Evolutionary conservation across 164 flowering plant species (phyloP).

Genomic region (Litsea cubeba): DNA sequence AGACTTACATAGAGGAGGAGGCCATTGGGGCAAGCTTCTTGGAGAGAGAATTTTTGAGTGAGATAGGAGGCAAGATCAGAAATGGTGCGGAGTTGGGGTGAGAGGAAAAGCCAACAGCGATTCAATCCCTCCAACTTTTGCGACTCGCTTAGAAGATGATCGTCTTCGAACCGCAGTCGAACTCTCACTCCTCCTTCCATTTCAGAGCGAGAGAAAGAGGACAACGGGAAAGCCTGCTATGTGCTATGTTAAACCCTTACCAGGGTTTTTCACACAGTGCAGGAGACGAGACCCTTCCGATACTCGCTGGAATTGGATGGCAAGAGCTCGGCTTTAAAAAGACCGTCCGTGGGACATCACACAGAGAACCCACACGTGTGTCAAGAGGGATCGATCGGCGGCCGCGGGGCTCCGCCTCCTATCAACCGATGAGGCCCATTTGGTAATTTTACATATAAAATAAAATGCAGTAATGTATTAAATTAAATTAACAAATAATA

Average conservation of each 20-base stretch:
- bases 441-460: too few species aligned
- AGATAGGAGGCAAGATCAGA: conserved; percentile 46
- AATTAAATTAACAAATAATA: too few species aligned
- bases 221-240: neutral
- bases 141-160: conserved; percentile 37
- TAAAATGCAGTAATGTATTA: too few species aligned
- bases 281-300: neutral
- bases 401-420: too few species aligned
- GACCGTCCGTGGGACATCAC: neutral
- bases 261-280: neutral
- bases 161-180: conserved; percentile 46
- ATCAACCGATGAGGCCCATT: too few species aligned
- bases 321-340: neutral
- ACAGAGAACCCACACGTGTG: neutral
- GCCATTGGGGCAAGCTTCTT: conserved; percentile 55
- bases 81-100: conserved; percentile 43
- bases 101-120: conserved; percentile 65
- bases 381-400: neutral
- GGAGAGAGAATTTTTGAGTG: conserved; percentile 40
- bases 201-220: neutral
- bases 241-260: neutral
- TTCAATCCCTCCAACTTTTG: conserved; percentile 54
- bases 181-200: conserved; percentile 31
- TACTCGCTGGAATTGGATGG: neutral
- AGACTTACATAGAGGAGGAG: conserved; percentile 58